A percentile compares a stretch with the other conserved stretches of the same genome.
Conservation (phyloP, 2,329 filamentous ascomycete genomes). For the Epichloe sylvatica region DNA sequence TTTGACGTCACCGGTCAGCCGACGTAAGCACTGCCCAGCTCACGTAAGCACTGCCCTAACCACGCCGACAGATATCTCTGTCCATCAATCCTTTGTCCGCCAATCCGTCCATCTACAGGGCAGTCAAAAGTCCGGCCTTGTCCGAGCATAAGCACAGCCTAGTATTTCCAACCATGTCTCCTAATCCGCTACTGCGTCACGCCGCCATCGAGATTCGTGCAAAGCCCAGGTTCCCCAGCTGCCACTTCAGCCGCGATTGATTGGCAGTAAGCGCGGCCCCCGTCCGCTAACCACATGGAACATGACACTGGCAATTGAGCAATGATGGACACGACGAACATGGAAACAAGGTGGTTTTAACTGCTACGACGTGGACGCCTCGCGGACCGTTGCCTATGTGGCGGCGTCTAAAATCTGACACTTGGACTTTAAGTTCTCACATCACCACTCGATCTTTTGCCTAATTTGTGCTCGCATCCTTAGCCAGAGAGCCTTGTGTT, state of each 20-base stretch:
- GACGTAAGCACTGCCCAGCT: background rate
- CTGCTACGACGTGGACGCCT: too few relatives aligned
- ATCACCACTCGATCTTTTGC: too few relatives aligned
- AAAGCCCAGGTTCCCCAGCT: background rate
- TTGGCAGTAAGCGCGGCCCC: background rate
- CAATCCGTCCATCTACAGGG: too few relatives aligned
- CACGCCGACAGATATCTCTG: too few relatives aligned
- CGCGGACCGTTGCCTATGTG: background rate
- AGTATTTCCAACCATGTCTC: too few relatives aligned
- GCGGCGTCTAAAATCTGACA: background rate
- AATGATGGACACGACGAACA: background rate
- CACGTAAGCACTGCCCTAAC: background rate
- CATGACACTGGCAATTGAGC: background rate
- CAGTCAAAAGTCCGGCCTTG: too few relatives aligned
- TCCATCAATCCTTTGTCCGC: too few relatives aligned
- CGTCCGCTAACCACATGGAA: background rate
- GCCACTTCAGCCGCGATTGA: background rate
- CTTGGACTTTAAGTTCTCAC: too few relatives aligned
- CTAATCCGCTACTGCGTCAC: background rate
- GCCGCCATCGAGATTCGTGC: background rate
- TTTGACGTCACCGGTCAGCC: background rate
- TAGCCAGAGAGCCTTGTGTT: background rate
- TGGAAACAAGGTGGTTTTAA: background rate
- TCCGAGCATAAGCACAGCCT: too few relatives aligned
- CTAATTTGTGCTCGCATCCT: background rate